Base-by-base conservation (phyloP, 768 basidiomycete species). In the Mycena pura region DNA sequence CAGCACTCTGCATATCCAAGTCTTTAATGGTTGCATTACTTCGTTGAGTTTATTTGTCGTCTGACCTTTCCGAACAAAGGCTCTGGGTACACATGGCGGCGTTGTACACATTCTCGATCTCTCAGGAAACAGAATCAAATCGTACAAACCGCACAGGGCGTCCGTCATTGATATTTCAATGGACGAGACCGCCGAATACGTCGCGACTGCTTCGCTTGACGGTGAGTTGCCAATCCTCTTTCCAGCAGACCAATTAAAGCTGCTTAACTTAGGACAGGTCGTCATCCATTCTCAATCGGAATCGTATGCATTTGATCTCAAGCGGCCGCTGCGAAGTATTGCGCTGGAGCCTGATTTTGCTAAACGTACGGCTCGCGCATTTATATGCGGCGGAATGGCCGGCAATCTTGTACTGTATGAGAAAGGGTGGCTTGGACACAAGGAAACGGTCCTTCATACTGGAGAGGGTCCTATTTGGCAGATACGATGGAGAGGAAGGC, bases 391-490 rank as follows among this genome's bases (percentile, higher is more conserved):
- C 21, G 97, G 97, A 9, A 83, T 96, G 83, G 90, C 93, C 0
- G 96, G 97, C 5, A 87, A 82, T 21, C 78, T 99, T 25, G 80
- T 92, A n/a, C 68, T 97, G 67, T 86, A 92, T 64, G 96, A 98
- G 79, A 98, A 97, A 71, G 93, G 95, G 6, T 98, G 97, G 96
- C 76, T 98, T 1, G 95, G 96, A 0, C 92, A 97, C 69, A 97
- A 93, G 69, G 95, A 96, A 72, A 92, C 89, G 0, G 74, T 89
- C 6, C 72, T 97, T 19, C 90, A 95, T 69, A 80, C 72, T 5
- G 92, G 90, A 5, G 97, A 99, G 76, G 97, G 96, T 11, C 93
- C 97, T 0, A 93, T 99, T 51, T 98, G 95, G 95, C 87, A 89
- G 50, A 86, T 89, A 10, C 84, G 90, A 57, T 99, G 97, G 97